A percentile compares a stretch with the other conserved stretches of the same genome.
These are phyloP conservation scores for Ophiocordyceps australis DNA, from an alignment of 2,329 filamentous ascomycete genomes.

Conservation along the genomic window DNA sequence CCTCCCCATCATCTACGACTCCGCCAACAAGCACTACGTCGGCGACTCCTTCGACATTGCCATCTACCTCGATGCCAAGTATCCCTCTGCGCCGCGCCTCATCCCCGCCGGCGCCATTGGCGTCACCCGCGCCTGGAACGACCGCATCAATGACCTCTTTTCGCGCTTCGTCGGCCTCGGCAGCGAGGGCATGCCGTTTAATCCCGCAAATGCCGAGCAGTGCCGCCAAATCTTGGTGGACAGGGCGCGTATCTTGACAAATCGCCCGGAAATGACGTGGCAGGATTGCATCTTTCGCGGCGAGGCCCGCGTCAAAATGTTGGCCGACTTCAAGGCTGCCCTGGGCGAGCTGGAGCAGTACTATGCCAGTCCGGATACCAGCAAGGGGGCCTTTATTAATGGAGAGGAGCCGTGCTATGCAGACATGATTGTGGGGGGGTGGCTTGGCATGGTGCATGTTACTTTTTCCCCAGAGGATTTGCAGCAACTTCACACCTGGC, in stretches of 20 bases:
- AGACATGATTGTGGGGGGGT: conserved; percentile 37
- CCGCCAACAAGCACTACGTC: conserved; percentile 17
- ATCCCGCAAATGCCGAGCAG: conserved; percentile 24
- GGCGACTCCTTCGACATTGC: conserved; percentile 53
- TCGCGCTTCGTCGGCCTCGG: conserved; percentile 22
- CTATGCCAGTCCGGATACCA: conserved; percentile 17
- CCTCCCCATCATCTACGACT: conserved; percentile 36
- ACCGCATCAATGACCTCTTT: conserved; percentile 34
- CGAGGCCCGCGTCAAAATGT: conserved; percentile 19
- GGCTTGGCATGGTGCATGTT: conserved; percentile 26
- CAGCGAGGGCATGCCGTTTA: conserved; percentile 24
- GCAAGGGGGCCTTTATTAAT: conserved; percentile 27
- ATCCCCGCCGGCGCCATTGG: conserved; percentile 26
- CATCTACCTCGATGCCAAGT: conserved; percentile 33
- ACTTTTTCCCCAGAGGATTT: conserved; percentile 25
- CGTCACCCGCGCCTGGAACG: conserved; percentile 29
- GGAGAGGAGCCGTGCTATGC: conserved; percentile 27
- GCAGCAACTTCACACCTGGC: conserved; percentile 26
- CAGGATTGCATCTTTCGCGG: conserved; percentile 19
- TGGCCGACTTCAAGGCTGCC: conserved; percentile 18
- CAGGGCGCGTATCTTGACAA: conserved; percentile 19
- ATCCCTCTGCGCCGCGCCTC: conserved; percentile 25
- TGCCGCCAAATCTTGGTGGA: conserved; percentile 26
- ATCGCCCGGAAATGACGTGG: conserved; percentile 12
- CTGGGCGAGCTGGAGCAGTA: conserved; percentile 20